Evolutionary conservation across 192 early-diverging fungal species (phyloP).

Genomic region (Phycomyces nitens): DNA sequence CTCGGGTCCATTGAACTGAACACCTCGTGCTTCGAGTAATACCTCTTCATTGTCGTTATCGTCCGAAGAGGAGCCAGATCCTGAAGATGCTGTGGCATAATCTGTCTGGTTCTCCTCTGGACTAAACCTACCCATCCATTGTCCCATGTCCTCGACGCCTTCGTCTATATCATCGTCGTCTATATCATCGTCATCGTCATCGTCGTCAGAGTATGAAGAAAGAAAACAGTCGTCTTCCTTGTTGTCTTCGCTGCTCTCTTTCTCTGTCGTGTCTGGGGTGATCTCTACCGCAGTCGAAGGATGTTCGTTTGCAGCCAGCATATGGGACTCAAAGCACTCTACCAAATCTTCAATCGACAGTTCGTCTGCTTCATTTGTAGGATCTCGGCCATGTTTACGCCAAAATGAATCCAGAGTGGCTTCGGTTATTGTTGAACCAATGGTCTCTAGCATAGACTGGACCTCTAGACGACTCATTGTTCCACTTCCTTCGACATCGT

Average conservation of each 20-base stretch:
- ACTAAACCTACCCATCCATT: neutral
- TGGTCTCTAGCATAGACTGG: constrained; percentile 65
- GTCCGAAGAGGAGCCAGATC: neutral
- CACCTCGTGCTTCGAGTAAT: constrained; percentile 21
- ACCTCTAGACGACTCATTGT: constrained; percentile 58
- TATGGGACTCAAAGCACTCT: constrained; percentile 52
- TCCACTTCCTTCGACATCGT: constrained; percentile 60
- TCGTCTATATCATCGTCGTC: constrained; percentile 20
- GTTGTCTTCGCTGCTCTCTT: constrained; percentile 1
- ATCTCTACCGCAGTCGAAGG: neutral
- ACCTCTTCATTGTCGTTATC: constrained; percentile 20
- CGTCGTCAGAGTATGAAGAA: constrained; percentile 13
- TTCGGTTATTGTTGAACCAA: constrained; percentile 65
- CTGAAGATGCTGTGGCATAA: neutral
- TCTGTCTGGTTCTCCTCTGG: neutral
- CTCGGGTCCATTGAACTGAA: constrained; percentile 11
- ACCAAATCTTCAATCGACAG: constrained; percentile 63
- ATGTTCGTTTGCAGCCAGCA: constrained; percentile 16
- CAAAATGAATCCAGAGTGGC: constrained; percentile 62
- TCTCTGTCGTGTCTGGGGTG: neutral
- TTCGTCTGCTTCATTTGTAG: constrained; percentile 47
- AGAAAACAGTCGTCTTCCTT: neutral
- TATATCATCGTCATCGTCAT: constrained; percentile 35
- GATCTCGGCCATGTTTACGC: constrained; percentile 41
- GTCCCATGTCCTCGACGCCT: constrained; percentile 11